phyloP scores from a whole-genome alignment of 139 green algal species.

The Micractinium sp. region DNA sequence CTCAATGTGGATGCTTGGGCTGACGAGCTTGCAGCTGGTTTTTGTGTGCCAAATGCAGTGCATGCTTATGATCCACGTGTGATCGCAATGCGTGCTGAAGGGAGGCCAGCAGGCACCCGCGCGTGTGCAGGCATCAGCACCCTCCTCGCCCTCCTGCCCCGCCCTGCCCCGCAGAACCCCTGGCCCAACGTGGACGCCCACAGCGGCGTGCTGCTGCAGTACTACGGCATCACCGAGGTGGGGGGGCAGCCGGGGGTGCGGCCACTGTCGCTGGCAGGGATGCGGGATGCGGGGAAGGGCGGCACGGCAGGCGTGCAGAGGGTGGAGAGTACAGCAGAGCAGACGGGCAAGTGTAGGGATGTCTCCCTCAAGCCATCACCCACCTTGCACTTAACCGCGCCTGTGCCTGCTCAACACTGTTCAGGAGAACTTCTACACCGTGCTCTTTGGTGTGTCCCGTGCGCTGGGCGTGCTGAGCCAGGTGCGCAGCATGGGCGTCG shows the following conservation, averaged over 20 bases:
- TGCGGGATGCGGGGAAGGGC: too few relatives aligned
- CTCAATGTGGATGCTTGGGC: too few relatives aligned
- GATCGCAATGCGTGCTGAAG: background rate
- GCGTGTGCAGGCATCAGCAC: too few relatives aligned
- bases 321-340: background rate
- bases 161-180: constrained; percentile 84
- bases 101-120: too few relatives aligned
- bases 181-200: constrained; percentile 99
- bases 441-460: constrained; percentile 96
- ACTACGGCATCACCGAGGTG: constrained; percentile 85
- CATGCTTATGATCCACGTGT: too few relatives aligned
- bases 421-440: constrained; percentile 97
- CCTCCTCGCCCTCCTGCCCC: background rate
- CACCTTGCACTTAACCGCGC: background rate
- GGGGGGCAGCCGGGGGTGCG: too few relatives aligned
- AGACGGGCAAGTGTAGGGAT: too few relatives aligned
- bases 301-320: too few relatives aligned
- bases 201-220: constrained; percentile 95
- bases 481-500: too few relatives aligned
- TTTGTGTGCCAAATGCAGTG: too few relatives aligned
- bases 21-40: too few relatives aligned
- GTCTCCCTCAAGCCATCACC: background rate
- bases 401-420: background rate
- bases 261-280: too few relatives aligned
- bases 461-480: constrained; percentile 90